These are phyloP conservation scores for Blumeria graminis DNA, from an alignment of 2,329 filamentous ascomycete species.

Conservation along the genomic window DNA sequence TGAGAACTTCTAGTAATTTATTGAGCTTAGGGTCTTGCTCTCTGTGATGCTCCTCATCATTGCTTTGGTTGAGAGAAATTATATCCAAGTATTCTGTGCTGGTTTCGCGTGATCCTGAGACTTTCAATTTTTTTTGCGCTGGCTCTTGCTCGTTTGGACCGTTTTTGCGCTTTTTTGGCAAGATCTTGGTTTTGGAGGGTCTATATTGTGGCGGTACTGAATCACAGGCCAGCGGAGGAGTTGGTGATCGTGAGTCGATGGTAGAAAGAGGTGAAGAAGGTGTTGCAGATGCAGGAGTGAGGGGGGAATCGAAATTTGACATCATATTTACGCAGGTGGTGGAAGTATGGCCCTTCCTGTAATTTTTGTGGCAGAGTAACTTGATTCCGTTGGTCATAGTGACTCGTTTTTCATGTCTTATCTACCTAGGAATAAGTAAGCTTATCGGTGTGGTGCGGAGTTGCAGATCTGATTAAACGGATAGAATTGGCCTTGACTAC, in stretches of 20 bases:
- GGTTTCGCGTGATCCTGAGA: conserved; percentile 38
- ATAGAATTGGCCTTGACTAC: too few species aligned
- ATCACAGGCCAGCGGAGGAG: conserved; percentile 10
- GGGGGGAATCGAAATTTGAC: conserved; percentile 6
- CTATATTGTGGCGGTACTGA: conserved; percentile 13
- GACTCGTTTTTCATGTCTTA: too few species aligned
- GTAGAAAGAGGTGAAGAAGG: conserved; percentile 16
- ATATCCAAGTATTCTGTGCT: conserved; percentile 69
- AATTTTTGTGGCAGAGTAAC: too few species aligned
- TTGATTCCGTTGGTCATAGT: too few species aligned
- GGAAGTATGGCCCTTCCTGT: not conserved
- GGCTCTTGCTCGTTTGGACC: conserved; percentile 20
- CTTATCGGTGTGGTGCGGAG: too few species aligned
- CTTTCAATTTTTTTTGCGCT: conserved; percentile 53
- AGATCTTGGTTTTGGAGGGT: conserved; percentile 8
- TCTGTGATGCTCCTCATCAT: conserved; percentile 20
- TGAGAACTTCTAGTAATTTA: conserved; percentile 47
- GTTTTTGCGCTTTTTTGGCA: conserved; percentile 7
- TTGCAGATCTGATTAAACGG: too few species aligned
- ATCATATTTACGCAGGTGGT: conserved; percentile 2
- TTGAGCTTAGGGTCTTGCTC: conserved; percentile 39
- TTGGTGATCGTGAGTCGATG: conserved; percentile 16
- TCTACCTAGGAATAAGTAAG: too few species aligned
- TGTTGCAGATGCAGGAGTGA: conserved; percentile 14
- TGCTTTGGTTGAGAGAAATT: conserved; percentile 22